Evolutionary conservation across 345 rosid genomes (phyloP), one percentile per base, ranked within the genome.

Genomic region (Populus ilicifolia): DNA sequence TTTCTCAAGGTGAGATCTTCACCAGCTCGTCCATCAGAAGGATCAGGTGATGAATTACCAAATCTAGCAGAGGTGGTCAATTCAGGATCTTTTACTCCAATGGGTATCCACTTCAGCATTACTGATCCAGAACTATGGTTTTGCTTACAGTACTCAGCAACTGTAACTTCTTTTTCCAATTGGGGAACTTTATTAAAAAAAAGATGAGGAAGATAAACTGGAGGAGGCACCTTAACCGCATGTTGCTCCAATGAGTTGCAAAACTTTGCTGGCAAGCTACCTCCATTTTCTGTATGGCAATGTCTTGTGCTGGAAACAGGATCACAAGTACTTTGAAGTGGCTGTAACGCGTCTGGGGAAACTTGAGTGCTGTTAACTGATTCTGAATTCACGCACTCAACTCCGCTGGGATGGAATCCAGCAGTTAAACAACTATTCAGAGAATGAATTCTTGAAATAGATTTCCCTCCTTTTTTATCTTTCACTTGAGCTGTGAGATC

Each of bases 21-120:
- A 54, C 71, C 74, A 25, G 72, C 82, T 63, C 70, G 77, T 62
- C 68, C 67, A 52, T 73, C 81, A 23, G 76, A 61, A 76, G 36
- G 72, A 50, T 73, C 78, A 33, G 68, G 23, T 21, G 71, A 79
- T 56, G 63, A 70, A 52, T 61, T 75, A 63, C 59, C 27, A 21
- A 72, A 80, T 64, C 67, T 73, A 52, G 54, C 20, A 30, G 74
- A 80, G 71, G 62, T 71, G 50, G 79, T 65, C 27, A 30, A 39
- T 30, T 44, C 82, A 69, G 72, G 75, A 77, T 76, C 79, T 74
- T 79, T 85, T 62, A 46, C 54, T 63, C 86, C 85, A 63, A 84
- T 73, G 21, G 90, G 91, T 73, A 89, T 81, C 90, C 91, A 87
- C 76, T 87, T 87, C 86, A 78, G 86, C 59, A 77, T 17, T 67